phyloP scores from a whole-genome alignment of 2,329 filamentous ascomycete species.

The Thyridium curvatum region DNA sequence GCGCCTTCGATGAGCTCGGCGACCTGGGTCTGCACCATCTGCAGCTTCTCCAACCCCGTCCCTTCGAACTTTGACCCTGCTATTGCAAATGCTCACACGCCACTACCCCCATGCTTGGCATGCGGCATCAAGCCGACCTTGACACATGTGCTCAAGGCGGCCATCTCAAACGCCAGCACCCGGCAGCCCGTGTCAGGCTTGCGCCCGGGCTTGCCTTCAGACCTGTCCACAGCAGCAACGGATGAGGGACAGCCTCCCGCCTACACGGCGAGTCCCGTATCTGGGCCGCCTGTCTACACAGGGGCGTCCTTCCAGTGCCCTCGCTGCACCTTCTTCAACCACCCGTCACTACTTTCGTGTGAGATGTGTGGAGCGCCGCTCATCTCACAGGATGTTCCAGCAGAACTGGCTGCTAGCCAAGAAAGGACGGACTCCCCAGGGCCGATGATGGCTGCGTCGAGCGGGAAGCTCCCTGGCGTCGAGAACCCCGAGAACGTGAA shows the following conservation, averaged over 20 bases:
- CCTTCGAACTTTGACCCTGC: slow-evolving; percentile 89
- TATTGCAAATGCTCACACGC: slow-evolving; percentile 71
- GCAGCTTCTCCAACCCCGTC: slow-evolving; percentile 87
- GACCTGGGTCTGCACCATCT: slow-evolving; percentile 95
- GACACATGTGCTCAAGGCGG: slow-evolving; percentile 76
- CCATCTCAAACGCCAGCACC: slow-evolving; percentile 68
- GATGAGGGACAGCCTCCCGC: slow-evolving; percentile 3
- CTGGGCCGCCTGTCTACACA: slow-evolving; percentile 17
- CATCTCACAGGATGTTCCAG: slow-evolving; percentile 42
- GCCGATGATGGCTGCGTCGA: slow-evolving; percentile 48
- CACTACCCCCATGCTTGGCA: slow-evolving; percentile 78
- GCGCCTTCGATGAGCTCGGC: slow-evolving; percentile 51
- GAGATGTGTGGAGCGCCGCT: slow-evolving; percentile 86
- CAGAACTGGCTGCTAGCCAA: slow-evolving; percentile 32
- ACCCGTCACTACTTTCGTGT: slow-evolving; percentile 77
- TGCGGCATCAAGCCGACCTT: slow-evolving; percentile 91
- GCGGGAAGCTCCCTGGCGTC: slow-evolving; percentile 20
- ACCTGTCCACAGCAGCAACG: slow-evolving; percentile 2
- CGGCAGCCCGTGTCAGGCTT: slow-evolving; percentile 28
- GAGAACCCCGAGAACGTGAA: slow-evolving; percentile 75
- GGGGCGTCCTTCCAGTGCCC: slow-evolving; percentile 60
- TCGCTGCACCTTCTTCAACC: slow-evolving; percentile 89
- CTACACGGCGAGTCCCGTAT: slow-evolving; percentile 4
- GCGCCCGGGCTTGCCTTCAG: slow-evolving; percentile 21
- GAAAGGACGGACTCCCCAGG: slow-evolving; percentile 70